These are phyloP conservation scores for Colletotrichum sojae DNA, from an alignment of 2,329 filamentous ascomycete species.

Conservation along the genomic window DNA sequence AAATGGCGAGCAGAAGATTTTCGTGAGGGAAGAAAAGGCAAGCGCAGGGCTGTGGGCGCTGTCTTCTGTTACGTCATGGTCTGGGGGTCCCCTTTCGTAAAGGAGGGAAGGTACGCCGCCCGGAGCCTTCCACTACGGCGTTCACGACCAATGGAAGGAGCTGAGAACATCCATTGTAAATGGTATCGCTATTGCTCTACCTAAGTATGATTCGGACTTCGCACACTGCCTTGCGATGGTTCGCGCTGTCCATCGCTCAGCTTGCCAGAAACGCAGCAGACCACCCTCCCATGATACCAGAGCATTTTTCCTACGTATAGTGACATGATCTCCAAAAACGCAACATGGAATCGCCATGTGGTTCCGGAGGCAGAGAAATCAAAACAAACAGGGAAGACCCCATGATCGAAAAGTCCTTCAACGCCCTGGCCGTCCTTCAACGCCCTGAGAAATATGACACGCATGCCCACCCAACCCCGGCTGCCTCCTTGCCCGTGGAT, in stretches of 20 bases:
- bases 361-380: no score
- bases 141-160: background rate
- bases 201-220: conserved; percentile 1
- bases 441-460: background rate
- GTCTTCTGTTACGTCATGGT: conserved; percentile 28
- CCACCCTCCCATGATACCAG: conserved; percentile 19
- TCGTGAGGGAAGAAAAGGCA: no score
- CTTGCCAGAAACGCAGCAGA: conserved; percentile 15
- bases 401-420: conserved; percentile 20
- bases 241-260: conserved; percentile 1
- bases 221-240: conserved; percentile 9
- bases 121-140: background rate
- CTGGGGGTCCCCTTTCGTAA: background rate
- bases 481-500: conserved; percentile 13
- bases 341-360: conserved; percentile 10
- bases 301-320: conserved; percentile 4
- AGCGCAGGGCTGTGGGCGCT: background rate
- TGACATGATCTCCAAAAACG: background rate
- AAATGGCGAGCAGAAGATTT: no score
- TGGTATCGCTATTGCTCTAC: conserved; percentile 12
- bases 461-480: conserved; percentile 16
- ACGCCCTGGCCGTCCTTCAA: conserved; percentile 28
- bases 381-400: background rate
- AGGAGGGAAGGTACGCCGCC: background rate
- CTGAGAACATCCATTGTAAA: conserved; percentile 1